Conservation (phyloP, 2,329 filamentous ascomycete species). For the Acephala macrosclerotiorum region DNA sequence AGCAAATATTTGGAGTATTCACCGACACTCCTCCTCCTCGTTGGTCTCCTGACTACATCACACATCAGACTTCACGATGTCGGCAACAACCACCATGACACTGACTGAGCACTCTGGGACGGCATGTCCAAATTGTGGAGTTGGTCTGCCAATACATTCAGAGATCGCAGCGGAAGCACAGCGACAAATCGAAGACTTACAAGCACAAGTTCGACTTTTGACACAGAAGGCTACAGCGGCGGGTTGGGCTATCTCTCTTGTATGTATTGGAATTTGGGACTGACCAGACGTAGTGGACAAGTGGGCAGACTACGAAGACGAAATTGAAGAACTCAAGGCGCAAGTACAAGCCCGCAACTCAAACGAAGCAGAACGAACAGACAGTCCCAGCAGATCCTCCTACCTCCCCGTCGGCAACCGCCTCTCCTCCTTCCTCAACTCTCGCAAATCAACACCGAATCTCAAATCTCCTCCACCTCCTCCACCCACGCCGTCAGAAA, state of each 20-base stretch:
- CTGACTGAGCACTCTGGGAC: constrained; percentile 24
- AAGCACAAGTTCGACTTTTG: constrained; percentile 73
- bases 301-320: constrained; percentile 83
- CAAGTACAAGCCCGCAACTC: constrained; percentile 29
- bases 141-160: constrained; percentile 37
- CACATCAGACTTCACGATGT: constrained; percentile 35
- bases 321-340: constrained; percentile 67
- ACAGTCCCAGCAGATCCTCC: constrained; percentile 35
- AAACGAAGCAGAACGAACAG: constrained; percentile 33
- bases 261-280: constrained; percentile 5
- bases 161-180: constrained; percentile 52
- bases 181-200: constrained; percentile 70
- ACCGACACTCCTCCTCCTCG: constrained; percentile 2
- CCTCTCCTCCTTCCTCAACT: constrained; percentile 55
- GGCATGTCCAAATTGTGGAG: constrained; percentile 44
- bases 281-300: constrained; percentile 58
- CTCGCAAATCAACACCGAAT: constrained; percentile 56
- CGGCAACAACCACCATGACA: constrained; percentile 42
- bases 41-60: constrained; percentile 23
- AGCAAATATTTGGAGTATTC: constrained; percentile 1
- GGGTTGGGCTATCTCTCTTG: constrained; percentile 49
- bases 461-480: constrained; percentile 39
- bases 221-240: constrained; percentile 74
- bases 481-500: constrained; percentile 39
- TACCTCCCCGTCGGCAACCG: constrained; percentile 43